Evolutionary conservation across 495 filamentous ascomycete genomes (phyloP).

Genomic region (Hyaloscypha variabilis): DNA sequence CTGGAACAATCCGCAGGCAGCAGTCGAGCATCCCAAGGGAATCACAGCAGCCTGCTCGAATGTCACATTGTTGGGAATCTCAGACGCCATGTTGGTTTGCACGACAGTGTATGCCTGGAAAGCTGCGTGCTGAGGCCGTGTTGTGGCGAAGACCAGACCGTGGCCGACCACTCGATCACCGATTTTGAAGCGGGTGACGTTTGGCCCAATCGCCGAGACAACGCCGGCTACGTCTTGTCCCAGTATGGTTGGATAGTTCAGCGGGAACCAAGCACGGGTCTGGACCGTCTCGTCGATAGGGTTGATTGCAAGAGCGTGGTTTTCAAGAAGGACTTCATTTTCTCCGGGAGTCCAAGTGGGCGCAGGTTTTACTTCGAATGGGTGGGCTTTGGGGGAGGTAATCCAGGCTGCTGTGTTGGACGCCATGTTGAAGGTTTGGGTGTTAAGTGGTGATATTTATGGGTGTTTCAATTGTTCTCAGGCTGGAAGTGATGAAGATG

Average conservation of each 20-base stretch:
- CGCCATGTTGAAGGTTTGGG: conserved; percentile 6
- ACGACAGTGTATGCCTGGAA: conserved; percentile 55
- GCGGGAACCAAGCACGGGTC: conserved; percentile 1
- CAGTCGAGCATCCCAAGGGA: conserved; percentile 56
- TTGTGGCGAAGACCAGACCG: conserved; percentile 2
- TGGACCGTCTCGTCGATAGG: conserved; percentile 18
- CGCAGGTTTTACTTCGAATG: conserved; percentile 15
- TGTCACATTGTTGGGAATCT: conserved; percentile 48
- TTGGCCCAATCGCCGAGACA: conserved; percentile 40
- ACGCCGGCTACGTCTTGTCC: conserved; percentile 50
- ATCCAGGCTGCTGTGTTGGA: conserved; percentile 23
- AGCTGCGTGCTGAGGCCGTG: conserved; percentile 17
- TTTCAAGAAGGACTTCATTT: conserved; percentile 22
- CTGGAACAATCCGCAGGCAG: conserved; percentile 52
- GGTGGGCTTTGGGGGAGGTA: neutral
- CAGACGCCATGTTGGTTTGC: conserved; percentile 36
- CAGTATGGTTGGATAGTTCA: conserved; percentile 51
- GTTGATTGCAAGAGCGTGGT: conserved; percentile 27
- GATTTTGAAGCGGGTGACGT: conserved; percentile 42
- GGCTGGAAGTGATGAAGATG: too few relatives aligned
- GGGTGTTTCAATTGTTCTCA: too few relatives aligned
- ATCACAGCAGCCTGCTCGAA: conserved; percentile 52
- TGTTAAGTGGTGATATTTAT: neutral
- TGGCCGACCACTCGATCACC: conserved; percentile 45
- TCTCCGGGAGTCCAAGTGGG: conserved; percentile 3